Percentiles rank a stretch among this genome's conserved stretches.
Evolutionary conservation across 2,329 filamentous ascomycete species (phyloP).

Genomic region (Aspergillus thermomutatus): DNA sequence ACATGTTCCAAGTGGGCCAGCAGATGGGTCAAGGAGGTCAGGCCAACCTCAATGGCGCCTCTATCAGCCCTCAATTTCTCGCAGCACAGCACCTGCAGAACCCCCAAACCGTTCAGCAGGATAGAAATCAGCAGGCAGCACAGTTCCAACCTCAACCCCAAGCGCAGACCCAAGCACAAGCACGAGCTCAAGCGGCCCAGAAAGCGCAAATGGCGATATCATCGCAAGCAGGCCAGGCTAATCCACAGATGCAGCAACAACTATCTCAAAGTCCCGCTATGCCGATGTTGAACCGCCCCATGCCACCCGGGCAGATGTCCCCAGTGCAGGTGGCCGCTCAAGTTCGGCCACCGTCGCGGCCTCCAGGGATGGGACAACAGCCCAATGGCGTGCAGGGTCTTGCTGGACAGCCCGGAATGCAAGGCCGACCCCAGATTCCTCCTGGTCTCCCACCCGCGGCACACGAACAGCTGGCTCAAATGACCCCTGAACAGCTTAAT

Average conservation of each 20-base stretch:
- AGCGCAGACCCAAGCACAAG: slow-evolving; percentile 37
- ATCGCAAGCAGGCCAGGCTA: slow-evolving; percentile 45
- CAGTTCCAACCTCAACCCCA: slow-evolving; percentile 37
- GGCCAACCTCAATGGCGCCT: slow-evolving; percentile 33
- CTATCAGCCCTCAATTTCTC: slow-evolving; percentile 39
- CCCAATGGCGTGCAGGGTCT: slow-evolving; percentile 23
- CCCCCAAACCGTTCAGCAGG: slow-evolving; percentile 43
- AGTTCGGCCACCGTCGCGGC: slow-evolving; percentile 31
- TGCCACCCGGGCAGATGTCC: slow-evolving; percentile 38
- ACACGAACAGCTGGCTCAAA: slow-evolving; percentile 33
- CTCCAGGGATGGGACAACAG: slow-evolving; percentile 32
- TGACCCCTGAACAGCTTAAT: slow-evolving; percentile 35
- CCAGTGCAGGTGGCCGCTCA: slow-evolving; percentile 33
- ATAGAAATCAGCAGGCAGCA: slow-evolving; percentile 36
- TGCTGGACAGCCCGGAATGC: slow-evolving; percentile 28
- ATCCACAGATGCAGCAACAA: slow-evolving; percentile 35
- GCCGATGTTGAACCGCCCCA: slow-evolving; percentile 43
- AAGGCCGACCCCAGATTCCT: slow-evolving; percentile 33
- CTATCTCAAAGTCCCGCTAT: slow-evolving; percentile 38
- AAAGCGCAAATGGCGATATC: slow-evolving; percentile 46
- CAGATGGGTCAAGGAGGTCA: slow-evolving; percentile 40
- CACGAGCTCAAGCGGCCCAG: slow-evolving; percentile 42
- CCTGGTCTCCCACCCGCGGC: slow-evolving; percentile 31
- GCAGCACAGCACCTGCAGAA: slow-evolving; percentile 43
- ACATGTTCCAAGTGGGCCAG: slow-evolving; percentile 39